A percentile compares a stretch with the other conserved stretches of the same genome.
These are phyloP conservation scores for Diospyros lotus DNA, from an alignment of 148 eudicot genomes.

Conservation along the genomic window DNA sequence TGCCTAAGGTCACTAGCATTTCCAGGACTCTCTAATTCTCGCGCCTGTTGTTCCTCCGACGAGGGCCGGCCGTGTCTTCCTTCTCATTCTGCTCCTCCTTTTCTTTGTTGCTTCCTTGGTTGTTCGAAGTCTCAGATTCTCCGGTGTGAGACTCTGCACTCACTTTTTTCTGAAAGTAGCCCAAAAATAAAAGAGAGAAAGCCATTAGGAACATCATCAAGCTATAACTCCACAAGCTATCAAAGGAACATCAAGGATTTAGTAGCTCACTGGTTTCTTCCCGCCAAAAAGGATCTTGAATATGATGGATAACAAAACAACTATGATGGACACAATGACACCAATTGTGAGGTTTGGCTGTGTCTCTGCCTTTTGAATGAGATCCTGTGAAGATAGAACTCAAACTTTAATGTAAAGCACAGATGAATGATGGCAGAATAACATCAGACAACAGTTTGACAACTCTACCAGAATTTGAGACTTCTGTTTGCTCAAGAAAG, in stretches of 20 bases:
- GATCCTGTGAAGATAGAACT: conserved; percentile 40
- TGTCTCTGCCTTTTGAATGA: conserved; percentile 87
- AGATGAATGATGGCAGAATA: background rate
- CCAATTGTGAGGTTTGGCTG: conserved; percentile 77
- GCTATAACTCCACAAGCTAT: background rate
- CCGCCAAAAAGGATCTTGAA: conserved; percentile 73
- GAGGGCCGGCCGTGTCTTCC: conserved; percentile 55
- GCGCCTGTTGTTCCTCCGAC: conserved; percentile 67
- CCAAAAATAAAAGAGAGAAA: background rate
- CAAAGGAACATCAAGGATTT: background rate
- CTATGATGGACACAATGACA: conserved; percentile 40
- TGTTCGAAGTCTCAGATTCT: conserved; percentile 39
- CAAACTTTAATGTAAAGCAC: background rate
- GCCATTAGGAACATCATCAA: background rate
- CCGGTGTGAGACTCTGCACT: conserved; percentile 24
- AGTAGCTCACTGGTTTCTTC: conserved; percentile 71
- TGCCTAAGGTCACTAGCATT: too few species aligned
- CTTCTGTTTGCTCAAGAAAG: conserved; percentile 72
- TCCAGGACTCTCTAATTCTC: conserved; percentile 31
- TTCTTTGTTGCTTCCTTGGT: conserved; percentile 36
- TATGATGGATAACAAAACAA: conserved; percentile 43
- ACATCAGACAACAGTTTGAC: background rate
- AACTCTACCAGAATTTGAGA: conserved; percentile 58
- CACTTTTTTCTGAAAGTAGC: conserved; percentile 34
- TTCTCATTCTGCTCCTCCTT: conserved; percentile 50